These are phyloP conservation scores for Amaranthus palmeri DNA, from an alignment of 148 eudicot genomes.

Conservation along the genomic window DNA sequence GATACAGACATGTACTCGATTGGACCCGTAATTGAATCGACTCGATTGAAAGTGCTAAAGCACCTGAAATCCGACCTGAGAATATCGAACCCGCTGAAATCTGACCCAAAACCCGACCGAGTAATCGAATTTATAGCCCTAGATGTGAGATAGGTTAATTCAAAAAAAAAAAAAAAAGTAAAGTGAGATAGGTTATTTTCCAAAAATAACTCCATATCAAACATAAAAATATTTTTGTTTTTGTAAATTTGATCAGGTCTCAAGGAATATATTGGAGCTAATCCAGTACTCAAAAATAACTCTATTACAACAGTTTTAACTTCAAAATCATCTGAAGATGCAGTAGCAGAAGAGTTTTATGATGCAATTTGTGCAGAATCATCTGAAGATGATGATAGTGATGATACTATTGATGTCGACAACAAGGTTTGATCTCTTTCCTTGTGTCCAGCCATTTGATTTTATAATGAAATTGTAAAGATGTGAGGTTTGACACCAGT, in stretches of 20 bases:
- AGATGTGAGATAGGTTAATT: no score
- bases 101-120: no score
- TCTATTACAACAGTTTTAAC: conserved; percentile 32
- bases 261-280: conserved; percentile 83
- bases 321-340: conserved; percentile 51
- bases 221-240: no score
- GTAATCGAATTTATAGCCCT: no score
- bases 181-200: no score
- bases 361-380: conserved; percentile 72
- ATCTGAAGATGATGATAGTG: conserved; percentile 59
- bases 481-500: conserved; percentile 9
- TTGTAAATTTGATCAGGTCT: conserved; percentile 45
- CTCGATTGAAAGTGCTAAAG: no score
- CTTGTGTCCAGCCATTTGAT: not conserved
- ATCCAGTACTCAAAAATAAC: conserved; percentile 43
- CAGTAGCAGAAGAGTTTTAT: conserved; percentile 68
- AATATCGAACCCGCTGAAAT: no score
- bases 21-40: no score
- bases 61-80: no score
- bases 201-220: no score
- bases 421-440: conserved; percentile 46
- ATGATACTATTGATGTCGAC: conserved; percentile 32
- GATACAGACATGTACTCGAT: no score
- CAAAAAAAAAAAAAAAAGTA: no score
- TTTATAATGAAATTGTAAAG: conserved; percentile 3